Percentiles rank a stretch among this genome's conserved stretches.
Evolutionary conservation across 176 grass and related monocot species (phyloP).

Genomic region (Cocos nucifera): DNA sequence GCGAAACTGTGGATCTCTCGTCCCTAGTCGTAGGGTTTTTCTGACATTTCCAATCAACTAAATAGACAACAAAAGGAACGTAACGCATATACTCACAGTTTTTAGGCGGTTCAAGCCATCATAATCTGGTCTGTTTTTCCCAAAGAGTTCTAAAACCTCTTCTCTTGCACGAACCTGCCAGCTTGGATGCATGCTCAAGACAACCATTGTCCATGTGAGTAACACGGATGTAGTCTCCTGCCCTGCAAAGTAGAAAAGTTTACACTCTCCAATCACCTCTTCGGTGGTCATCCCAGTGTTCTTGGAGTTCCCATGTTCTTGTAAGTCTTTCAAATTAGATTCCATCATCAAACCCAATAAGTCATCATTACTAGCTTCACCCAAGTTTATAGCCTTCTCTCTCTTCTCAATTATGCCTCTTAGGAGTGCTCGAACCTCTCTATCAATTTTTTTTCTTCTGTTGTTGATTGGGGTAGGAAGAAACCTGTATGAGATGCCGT

Average conservation of each 20-base stretch:
- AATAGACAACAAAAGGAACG: too few species aligned
- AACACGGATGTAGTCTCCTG: constrained; percentile 75
- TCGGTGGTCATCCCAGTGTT: too few species aligned
- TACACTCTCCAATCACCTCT: constrained; percentile 78
- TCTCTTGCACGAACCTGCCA: constrained; percentile 69
- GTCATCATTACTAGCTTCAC: constrained; percentile 3
- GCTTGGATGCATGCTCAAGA: constrained; percentile 63
- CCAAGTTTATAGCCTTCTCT: constrained; percentile 13
- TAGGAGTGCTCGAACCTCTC: constrained; percentile 18
- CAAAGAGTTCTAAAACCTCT: constrained; percentile 51
- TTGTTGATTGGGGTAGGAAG: constrained; percentile 21
- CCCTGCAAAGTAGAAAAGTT: constrained; percentile 83
- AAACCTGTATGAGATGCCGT: constrained; percentile 2
- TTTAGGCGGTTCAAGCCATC: constrained; percentile 44
- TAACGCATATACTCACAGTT: constrained; percentile 26
- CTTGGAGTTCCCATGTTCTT: too few species aligned
- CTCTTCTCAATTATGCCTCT: constrained; percentile 17
- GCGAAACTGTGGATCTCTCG: too few species aligned
- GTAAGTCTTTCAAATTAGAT: constrained; percentile 11
- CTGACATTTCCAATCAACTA: too few species aligned
- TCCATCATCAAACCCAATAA: constrained; percentile 20
- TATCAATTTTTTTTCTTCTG: constrained; percentile 12
- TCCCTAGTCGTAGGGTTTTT: too few species aligned
- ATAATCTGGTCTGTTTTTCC: constrained; percentile 33
- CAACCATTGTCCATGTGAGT: constrained; percentile 70